Base-by-base conservation (phyloP, 331 rosid genomes). In the Saraca asoca region DNA sequence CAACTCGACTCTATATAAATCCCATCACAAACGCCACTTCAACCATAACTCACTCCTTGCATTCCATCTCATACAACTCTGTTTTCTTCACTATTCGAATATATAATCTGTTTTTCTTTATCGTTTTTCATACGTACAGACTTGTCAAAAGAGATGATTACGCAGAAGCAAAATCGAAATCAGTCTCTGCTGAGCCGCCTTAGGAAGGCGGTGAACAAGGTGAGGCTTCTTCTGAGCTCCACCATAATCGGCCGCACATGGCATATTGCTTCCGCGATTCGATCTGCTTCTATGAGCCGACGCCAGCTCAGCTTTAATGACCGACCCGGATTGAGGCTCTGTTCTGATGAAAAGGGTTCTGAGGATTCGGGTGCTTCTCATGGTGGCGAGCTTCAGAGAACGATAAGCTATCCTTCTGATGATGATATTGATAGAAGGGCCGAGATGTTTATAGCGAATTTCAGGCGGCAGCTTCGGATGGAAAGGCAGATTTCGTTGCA, bases 401-500 rank as follows among this genome's bases (percentile, higher is more conserved):
- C 91, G 0, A 50, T 48, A 5, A 92, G 88, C 64, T 82, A 3
- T 59, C 83, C 83, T 29, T 85, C 87, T 0, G 93, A 89, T 9
- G 98, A 84, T 43, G 95, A 92, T 41, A 71, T 92, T 39, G 87
- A 92, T 65, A 74, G 49, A 34, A 88, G 82, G 20, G 86, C 96
- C 0, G 98, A 92, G 52, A 73, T 75, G 70, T 92, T 92, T 42
- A 92, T 89, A 0, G 58, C 73, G 17, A 92, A 85, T 49, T 92
- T 92, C 76, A 73, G 87, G 11, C 75, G 72, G 1, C 95, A 87
- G 53, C 95, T 92, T 82, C 76, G 10, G 61, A 58, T 92, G 15
- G 98, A 92, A 62, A 80, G 96, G 17, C 98, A 92, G 60, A 69
- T 87, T 12, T 89, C 93, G 0, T 65, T 89, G 59, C 76, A 92